Conservation (phyloP, 1,139 yeast species). For the Tardiomyces depauwii region DNA sequence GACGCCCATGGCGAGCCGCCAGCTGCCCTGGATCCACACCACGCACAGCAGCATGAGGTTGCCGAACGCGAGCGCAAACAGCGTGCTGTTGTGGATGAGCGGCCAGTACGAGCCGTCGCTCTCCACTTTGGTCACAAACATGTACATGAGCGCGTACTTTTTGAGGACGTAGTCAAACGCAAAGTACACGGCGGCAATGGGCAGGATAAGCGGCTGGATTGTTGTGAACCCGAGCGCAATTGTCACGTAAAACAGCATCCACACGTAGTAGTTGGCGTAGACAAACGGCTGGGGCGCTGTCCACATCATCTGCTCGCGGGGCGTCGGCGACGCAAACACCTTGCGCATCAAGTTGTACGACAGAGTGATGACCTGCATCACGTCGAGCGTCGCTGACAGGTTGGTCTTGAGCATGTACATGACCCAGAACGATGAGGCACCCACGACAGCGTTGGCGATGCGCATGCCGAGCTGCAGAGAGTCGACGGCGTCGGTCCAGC, state of each 20-base stretch:
- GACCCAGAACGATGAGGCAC: conserved; percentile 33
- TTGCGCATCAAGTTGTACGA: conserved; percentile 14
- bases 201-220: conserved; percentile 30
- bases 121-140: conserved; percentile 29
- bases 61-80: conserved; percentile 28
- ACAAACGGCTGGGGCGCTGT: conserved; percentile 28
- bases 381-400: conserved; percentile 23
- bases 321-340: conserved; percentile 24
- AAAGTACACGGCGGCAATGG: conserved; percentile 25
- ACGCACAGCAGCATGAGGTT: conserved; percentile 27
- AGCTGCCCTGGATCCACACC: conserved; percentile 30
- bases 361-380: conserved; percentile 24
- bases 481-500: conserved; percentile 12
- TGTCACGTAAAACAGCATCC: conserved; percentile 27
- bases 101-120: conserved; percentile 32
- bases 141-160: conserved; percentile 28
- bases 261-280: conserved; percentile 26
- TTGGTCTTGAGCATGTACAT: conserved; percentile 28
- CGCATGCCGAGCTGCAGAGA: conserved; percentile 22
- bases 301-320: conserved; percentile 26
- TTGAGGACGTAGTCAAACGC: conserved; percentile 23
- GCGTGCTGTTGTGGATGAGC: conserved; percentile 22
- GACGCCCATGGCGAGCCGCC: conserved; percentile 24
- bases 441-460: conserved; percentile 26
- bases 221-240: conserved; percentile 30